Conservation (phyloP, 129 eudicot genomes). For the Helianthus tuberosus region DNA sequence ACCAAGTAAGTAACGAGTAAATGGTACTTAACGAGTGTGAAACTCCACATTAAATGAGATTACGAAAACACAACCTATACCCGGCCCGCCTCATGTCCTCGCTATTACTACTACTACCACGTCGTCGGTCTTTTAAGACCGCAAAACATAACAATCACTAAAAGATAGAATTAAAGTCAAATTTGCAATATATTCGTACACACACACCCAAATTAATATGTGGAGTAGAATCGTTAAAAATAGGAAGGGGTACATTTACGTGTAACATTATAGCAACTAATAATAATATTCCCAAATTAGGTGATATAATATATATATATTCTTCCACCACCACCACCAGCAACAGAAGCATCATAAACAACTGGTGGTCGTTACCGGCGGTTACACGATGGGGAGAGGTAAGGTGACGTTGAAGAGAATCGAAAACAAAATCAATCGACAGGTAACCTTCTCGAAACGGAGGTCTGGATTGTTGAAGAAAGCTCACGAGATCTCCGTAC, state of each 20-base stretch:
- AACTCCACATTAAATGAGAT: no score
- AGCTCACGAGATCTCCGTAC: conserved; percentile 43
- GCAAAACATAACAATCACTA: no score
- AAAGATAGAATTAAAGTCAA: no score
- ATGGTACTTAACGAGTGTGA: no score
- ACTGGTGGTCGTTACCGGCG: not conserved
- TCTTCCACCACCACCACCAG: not conserved
- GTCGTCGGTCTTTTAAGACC: no score
- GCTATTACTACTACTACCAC: no score
- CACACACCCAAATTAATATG: not conserved
- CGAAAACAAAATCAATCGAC: conserved; percentile 41
- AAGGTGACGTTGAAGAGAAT: conserved; percentile 40
- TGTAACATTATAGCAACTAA: not conserved
- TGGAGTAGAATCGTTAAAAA: not conserved
- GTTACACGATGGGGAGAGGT: conserved; percentile 41
- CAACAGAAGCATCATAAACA: not conserved
- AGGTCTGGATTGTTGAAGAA: conserved; percentile 41
- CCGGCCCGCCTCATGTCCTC: no score
- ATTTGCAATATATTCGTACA: no score
- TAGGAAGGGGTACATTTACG: not conserved
- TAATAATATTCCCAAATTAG: not conserved
- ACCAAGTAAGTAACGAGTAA: no score
- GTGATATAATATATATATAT: not conserved
- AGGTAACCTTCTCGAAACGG: conserved; percentile 43
- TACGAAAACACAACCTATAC: no score